Base-by-base conservation (phyloP, 2,329 filamentous ascomycete genomes). In the Diaporthe destruens region DNA sequence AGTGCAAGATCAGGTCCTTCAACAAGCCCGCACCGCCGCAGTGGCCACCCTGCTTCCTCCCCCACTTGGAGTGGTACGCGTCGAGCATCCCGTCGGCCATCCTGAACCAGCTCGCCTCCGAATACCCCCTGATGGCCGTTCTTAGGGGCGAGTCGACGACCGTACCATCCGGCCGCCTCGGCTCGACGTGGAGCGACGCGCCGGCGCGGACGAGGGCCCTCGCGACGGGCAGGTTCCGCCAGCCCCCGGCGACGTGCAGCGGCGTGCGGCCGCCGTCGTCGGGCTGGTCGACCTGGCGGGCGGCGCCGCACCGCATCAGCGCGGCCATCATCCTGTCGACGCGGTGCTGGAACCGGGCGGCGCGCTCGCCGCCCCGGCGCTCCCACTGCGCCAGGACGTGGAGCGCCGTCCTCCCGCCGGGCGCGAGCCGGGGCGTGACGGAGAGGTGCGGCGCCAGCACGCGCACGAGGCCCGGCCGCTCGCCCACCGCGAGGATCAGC, bases 1-100 rank as follows among this genome's bases (percentile, higher is more conserved):
- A 61, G 12, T 61, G 56, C 14, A 61, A 9, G 6, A 61, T 44
- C 56, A 61, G 6, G 7, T 61, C 56, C 20, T 61, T 61, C 56
- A 61, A 20, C 14, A 61, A 61, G 32, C 54, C 20, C 1, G 6
- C 32, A 1, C 29, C 23, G 16, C 20, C 20, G 7, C 11, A 16
- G 54, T 14, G 6, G 32, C 11, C 20, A 7, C 14, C 14, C 16
- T 44, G 14, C 14, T 44, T 44, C 18, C 42, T 44, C 6, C 14
- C 14, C 42, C 42, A 44, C 42, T 12, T 39, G 11, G 36, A 14
- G 1, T 3, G 25, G 2, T 14, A n/a, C 7, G 18, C 7, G 12
- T 56, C 18, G 12, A 56, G 54, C 3, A 56, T 56, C 16, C 7
- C 18, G 32, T 9, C 5, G 32, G 32, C 54, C 11, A 14, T 12